Evolutionary conservation across 208 protist genomes (phyloP).

Genomic region (Wallacemonas sp.): DNA sequence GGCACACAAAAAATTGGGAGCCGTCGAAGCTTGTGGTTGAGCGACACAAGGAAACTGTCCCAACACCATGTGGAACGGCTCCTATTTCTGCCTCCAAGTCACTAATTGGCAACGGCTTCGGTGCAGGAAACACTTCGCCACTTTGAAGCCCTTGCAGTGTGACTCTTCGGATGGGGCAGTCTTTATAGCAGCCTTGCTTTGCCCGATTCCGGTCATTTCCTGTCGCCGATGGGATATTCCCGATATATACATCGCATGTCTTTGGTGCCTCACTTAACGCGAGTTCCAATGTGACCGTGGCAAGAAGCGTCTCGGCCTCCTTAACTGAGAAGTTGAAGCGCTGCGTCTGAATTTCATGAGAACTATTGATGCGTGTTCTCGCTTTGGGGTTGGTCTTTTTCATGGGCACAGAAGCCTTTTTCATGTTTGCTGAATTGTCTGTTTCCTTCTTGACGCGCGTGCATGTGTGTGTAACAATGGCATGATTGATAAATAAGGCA

Average conservation of each 20-base stretch:
- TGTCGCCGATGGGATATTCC: slow-evolving; percentile 34
- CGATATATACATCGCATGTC: slow-evolving; percentile 68
- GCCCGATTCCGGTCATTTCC: slow-evolving; percentile 47
- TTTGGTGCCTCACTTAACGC: slow-evolving; percentile 46
- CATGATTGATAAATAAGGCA: no score
- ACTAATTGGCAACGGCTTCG: slow-evolving; percentile 34
- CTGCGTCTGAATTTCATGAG: slow-evolving; percentile 10
- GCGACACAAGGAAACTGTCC: slow-evolving; percentile 70
- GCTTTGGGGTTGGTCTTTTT: slow-evolving; percentile 10
- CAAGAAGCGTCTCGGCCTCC: background rate
- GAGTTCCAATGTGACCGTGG: slow-evolving; percentile 4
- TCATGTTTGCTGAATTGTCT: no score
- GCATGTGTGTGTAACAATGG: background rate
- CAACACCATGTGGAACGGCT: slow-evolving; percentile 42
- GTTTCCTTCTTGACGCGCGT: background rate
- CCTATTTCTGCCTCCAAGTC: slow-evolving; percentile 74
- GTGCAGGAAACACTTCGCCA: slow-evolving; percentile 44
- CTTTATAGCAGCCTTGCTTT: slow-evolving; percentile 61
- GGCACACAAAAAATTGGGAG: slow-evolving; percentile 81
- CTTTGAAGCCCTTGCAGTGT: slow-evolving; percentile 72
- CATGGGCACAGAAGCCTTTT: slow-evolving; percentile 8
- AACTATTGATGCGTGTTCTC: background rate
- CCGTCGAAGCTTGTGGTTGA: slow-evolving; percentile 54
- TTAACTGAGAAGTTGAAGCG: slow-evolving; percentile 4
- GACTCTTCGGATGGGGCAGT: slow-evolving; percentile 56